These are phyloP conservation scores for Polyporus arcularius DNA, from an alignment of 768 basidiomycete genomes.

Conservation along the genomic window DNA sequence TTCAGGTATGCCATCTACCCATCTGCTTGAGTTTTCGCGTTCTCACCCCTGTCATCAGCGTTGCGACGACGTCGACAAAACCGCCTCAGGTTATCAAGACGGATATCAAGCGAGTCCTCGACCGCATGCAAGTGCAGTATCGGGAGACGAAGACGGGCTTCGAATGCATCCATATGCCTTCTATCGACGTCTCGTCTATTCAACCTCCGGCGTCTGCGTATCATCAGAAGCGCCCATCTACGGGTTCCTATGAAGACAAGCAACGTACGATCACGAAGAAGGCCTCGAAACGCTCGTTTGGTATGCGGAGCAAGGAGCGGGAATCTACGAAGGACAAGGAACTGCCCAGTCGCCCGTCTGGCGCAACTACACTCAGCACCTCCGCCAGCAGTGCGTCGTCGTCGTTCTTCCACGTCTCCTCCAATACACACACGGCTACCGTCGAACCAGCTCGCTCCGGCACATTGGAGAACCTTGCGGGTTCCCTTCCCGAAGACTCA, in stretches of 20 bases:
- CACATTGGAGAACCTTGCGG: slow-evolving; percentile 20
- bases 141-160: slow-evolving; percentile 89
- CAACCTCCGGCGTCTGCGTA: slow-evolving; percentile 37
- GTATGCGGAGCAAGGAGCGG: slow-evolving; percentile 55
- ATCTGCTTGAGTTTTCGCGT: slow-evolving; percentile 4
- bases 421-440: slow-evolving; percentile 46
- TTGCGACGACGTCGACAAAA: slow-evolving; percentile 94
- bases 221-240: slow-evolving; percentile 47
- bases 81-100: slow-evolving; percentile 74
- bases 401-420: slow-evolving; percentile 82
- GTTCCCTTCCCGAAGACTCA: slow-evolving; percentile 19
- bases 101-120: slow-evolving; percentile 85
- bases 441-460: slow-evolving; percentile 36
- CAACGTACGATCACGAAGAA: slow-evolving; percentile 66
- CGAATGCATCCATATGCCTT: slow-evolving; percentile 94
- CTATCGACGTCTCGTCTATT: slow-evolving; percentile 86
- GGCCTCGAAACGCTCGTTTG: slow-evolving; percentile 78
- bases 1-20: slow-evolving; percentile 60
- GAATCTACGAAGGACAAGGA: slow-evolving; percentile 52
- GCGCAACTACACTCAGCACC: slow-evolving; percentile 53
- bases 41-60: slow-evolving; percentile 45
- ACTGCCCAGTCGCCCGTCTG: slow-evolving; percentile 43
- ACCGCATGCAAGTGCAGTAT: slow-evolving; percentile 95
- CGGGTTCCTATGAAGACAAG: slow-evolving; percentile 53
- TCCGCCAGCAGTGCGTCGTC: slow-evolving; percentile 78